Evolutionary conservation across 148 eudicot species (phyloP), one percentile per base, ranked within the genome.

Genomic region (Fagopyrum homotropicum): DNA sequence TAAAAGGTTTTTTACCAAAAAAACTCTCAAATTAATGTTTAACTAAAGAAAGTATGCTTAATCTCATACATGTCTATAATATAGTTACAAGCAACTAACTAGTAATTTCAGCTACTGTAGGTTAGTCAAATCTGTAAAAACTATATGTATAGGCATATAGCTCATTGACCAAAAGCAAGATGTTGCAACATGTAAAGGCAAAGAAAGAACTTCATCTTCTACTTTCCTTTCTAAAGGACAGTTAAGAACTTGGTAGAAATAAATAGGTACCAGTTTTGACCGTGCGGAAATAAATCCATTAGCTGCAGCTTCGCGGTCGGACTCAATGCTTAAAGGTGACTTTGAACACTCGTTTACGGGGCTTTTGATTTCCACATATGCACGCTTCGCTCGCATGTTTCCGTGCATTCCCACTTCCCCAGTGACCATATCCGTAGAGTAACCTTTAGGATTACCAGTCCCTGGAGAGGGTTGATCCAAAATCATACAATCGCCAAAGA

Each of bases 211-310:
- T 19, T 15, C 22, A 15, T 52, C 17, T 19, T 19, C 22, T 6
- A 8, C 4, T 17, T 57, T 49, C 52, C 52, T 49, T 56, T 57
- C 63, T 17, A 57, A 57, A 9, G 17, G 63, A 57, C 63, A 17
- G 63, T 7, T 57, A 57, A 57, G 63, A 19, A 3, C 47, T 68
- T 44, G 72, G 47, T 35, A 35, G 17, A 7, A 22, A 54, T 52
- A 51, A 55, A 54, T 19, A 4, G 77, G 61, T 92, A 96, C 99
- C 98, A 96, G 66, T 88, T 96, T 96, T 63, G 89, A 81, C 77
- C 91, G 89, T 56, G 99, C 99, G 80, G 93, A 90, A 56, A 96
- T 93, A 89, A 96, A 96, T 64, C 90, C 91, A 78, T 88, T 87
- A 69, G 84, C 80, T 59, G 92, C 78, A 78, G 52, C 79, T 74